Conservation (phyloP, 768 basidiomycete species). For the Podaxis sp. region DNA sequence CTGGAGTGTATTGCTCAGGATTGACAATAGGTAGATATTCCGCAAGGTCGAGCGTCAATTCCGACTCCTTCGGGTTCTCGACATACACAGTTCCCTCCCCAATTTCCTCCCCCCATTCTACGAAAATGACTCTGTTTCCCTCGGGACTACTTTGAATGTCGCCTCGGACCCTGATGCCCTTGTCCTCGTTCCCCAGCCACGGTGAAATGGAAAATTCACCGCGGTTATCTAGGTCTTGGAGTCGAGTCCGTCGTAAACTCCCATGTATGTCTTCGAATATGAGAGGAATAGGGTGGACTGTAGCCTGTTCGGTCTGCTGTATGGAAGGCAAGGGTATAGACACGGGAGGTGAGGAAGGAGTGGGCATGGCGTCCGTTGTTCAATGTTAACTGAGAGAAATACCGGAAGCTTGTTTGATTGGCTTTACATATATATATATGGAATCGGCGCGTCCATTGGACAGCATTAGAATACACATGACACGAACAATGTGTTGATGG, state of each 20-base stretch:
- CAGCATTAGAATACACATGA: neutral
- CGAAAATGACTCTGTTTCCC: neutral
- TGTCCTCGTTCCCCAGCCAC: neutral
- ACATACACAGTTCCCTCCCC: neutral
- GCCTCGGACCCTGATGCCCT: neutral
- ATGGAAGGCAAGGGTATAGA: neutral
- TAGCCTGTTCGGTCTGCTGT: neutral
- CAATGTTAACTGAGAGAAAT: neutral
- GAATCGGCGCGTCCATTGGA: neutral
- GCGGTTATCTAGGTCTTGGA: neutral
- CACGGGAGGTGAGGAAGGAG: neutral
- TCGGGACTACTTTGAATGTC: neutral
- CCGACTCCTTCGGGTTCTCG: neutral
- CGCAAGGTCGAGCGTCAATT: neutral
- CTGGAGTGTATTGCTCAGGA: neutral
- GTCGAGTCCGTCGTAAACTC: neutral
- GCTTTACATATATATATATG: neutral
- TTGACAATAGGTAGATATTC: constrained; percentile 5
- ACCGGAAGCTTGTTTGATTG: neutral
- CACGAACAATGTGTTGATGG: neutral
- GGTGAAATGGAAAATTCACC: neutral
- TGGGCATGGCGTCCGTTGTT: neutral
- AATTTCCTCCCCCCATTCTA: constrained; percentile 7
- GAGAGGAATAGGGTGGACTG: neutral
- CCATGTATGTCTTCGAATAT: constrained; percentile 1